Percentiles rank a stretch among this genome's conserved stretches.
These are phyloP conservation scores for Cyphellophora europaea DNA, from an alignment of 2,329 filamentous ascomycete species.

Conservation along the genomic window DNA sequence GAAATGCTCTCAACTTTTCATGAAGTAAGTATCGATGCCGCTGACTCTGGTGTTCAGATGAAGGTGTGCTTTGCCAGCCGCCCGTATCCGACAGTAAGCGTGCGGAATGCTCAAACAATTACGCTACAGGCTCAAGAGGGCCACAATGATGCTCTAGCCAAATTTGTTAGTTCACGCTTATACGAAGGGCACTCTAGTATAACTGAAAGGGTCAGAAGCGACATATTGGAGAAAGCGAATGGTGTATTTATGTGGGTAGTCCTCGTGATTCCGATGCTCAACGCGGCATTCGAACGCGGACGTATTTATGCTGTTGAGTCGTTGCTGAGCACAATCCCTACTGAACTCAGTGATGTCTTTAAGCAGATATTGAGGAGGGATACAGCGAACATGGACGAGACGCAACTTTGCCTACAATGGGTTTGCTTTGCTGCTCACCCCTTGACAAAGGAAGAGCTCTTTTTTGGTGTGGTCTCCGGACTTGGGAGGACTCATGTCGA, in stretches of 20 bases:
- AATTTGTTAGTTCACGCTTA: conserved; percentile 22
- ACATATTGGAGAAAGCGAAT: conserved; percentile 8
- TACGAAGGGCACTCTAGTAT: conserved; percentile 14
- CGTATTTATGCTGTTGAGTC: conserved; percentile 12
- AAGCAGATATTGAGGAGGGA: conserved; percentile 10
- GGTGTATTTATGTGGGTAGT: conserved; percentile 37
- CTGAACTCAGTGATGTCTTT: conserved; percentile 11
- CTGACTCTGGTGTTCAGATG: conserved; percentile 12
- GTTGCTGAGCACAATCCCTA: conserved; percentile 27
- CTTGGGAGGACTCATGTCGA: conserved; percentile 4
- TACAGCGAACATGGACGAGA: conserved; percentile 5
- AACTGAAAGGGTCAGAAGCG: conserved; percentile 18
- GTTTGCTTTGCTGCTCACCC: conserved; percentile 41
- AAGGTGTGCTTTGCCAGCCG: conserved; percentile 15
- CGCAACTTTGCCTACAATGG: conserved; percentile 30
- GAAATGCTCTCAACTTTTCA: conserved; percentile 7
- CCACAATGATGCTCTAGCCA: conserved; percentile 3
- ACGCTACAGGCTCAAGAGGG: conserved; percentile 8
- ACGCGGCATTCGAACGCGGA: conserved; percentile 26
- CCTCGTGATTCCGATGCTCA: conserved; percentile 33
- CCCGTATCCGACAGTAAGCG: conserved; percentile 12
- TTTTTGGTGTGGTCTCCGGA: conserved; percentile 3
- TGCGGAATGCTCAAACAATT: conserved; percentile 6
- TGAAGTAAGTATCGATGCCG: conserved; percentile 18
- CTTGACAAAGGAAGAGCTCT: conserved; percentile 28